Evolutionary conservation across 1,284 basidiomycete species (phyloP).

Genomic region (Cutaneotrichosporon sp.): DNA sequence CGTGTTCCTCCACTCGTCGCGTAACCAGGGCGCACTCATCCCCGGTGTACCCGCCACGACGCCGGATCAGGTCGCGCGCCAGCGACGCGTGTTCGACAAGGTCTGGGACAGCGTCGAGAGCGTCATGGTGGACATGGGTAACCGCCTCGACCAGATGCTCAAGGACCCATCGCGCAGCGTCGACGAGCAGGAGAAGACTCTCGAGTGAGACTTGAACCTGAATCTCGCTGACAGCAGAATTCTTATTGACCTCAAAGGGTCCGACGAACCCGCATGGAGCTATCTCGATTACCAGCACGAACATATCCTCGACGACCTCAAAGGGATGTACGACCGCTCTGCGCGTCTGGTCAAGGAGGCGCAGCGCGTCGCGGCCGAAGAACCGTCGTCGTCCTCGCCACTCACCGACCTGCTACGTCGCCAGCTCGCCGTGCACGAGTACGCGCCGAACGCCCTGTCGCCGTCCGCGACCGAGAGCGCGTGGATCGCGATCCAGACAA

Average conservation of each 20-base stretch:
- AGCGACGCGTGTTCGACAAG: conserved; percentile 88
- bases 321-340: conserved; percentile 58
- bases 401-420: conserved; percentile 27
- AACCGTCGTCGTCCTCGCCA: conserved; percentile 29
- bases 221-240: conserved; percentile 55
- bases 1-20: conserved; percentile 70
- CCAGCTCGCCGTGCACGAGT: conserved; percentile 27
- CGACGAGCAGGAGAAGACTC: conserved; percentile 94
- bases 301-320: conserved; percentile 75
- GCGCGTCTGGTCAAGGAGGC: conserved; percentile 55
- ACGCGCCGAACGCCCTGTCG: conserved; percentile 47
- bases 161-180: conserved; percentile 68
- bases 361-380: conserved; percentile 2
- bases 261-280: conserved; percentile 78
- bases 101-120: conserved; percentile 94
- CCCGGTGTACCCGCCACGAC: conserved; percentile 53
- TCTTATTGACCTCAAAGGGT: conserved; percentile 70
- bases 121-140: conserved; percentile 87
- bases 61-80: conserved; percentile 59
- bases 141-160: conserved; percentile 67
- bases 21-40: conserved; percentile 70
- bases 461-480: conserved; percentile 53
- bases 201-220: conserved; percentile 62
- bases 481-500: conserved; percentile 74
- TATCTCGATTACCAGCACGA: conserved; percentile 92